Conservation (phyloP, 805 yeast genomes). For the Saturnispora kantuleensis region DNA sequence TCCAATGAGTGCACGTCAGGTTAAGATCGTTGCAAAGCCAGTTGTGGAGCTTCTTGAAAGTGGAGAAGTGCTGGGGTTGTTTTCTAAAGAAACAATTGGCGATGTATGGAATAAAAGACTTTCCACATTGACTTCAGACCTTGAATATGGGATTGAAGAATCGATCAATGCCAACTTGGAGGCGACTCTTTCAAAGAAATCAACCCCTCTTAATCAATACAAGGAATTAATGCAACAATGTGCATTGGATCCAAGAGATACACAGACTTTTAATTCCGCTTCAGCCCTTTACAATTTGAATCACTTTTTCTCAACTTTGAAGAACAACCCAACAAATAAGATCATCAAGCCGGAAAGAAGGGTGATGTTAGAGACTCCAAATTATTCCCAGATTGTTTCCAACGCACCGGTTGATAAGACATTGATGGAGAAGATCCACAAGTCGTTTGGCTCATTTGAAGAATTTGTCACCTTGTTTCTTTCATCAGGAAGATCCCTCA, state of each 20-base stretch:
- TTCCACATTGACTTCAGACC: conserved; percentile 27
- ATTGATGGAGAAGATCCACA: conserved; percentile 39
- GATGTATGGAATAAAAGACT: conserved; percentile 43
- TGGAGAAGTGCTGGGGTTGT: conserved; percentile 35
- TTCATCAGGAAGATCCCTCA: conserved; percentile 57
- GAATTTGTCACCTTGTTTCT: conserved; percentile 67
- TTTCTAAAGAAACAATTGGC: conserved; percentile 36
- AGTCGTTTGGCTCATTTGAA: conserved; percentile 64
- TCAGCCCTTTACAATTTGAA: conserved; percentile 40
- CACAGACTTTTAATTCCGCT: conserved; percentile 24
- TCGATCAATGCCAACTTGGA: conserved; percentile 11
- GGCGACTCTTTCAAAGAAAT: neutral
- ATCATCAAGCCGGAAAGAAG: conserved; percentile 23
- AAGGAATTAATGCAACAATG: conserved; percentile 31
- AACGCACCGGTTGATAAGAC: conserved; percentile 17
- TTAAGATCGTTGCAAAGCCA: neutral
- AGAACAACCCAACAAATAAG: conserved; percentile 16
- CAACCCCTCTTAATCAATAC: conserved; percentile 18
- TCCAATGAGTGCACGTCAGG: too few species aligned
- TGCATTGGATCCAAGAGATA: conserved; percentile 32
- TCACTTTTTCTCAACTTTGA: conserved; percentile 38
- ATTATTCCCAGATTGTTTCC: conserved; percentile 22
- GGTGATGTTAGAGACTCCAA: conserved; percentile 27
- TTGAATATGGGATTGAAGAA: conserved; percentile 30
- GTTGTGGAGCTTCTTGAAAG: neutral